Base-by-base conservation (phyloP, 2,329 filamentous ascomycete species). In the Clonostachys rhizophaga region DNA sequence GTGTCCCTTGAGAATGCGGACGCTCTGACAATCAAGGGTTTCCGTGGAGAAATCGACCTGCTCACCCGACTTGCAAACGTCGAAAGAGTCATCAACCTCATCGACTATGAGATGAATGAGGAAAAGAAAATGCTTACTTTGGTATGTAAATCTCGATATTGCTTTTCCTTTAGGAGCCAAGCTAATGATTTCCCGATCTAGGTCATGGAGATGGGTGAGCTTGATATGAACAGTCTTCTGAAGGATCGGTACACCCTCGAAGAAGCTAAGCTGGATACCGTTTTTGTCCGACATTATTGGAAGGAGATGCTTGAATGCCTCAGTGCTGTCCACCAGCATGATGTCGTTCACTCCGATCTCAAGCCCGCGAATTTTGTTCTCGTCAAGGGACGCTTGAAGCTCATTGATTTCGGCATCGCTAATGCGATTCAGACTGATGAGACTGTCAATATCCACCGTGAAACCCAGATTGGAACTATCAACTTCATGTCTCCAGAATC, bases 401-500 rank as follows among this genome's bases (percentile, higher is more conserved):
- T 99, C 48, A 99, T 99, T 60, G 94, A 99, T 68, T 99, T 99
- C 64, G 94, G 94, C 57, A 99, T 99, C 60, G 94, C 94, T 49
- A 96, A 96, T 60, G 91, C 94, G 44, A 99, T 99, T 58, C 88
- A 95, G 68, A 89, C 85, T 2, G 94, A 97, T 62, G 84, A 96
- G 67, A 99, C 94, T 0, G 87, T 96, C 66, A 99, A 99, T 56
- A 91, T 99, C 11, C 94, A 99, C 67, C 88, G 94, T 49, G 94
- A 99, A 63, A 89, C 86, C 11, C 91, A 97, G 68, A 85, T 97
- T 52, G 94, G 95, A 48, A 99, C 94, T 1, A 91, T 94, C 5
- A 99, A 95, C 66, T 99, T 96, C 73, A 99, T 99, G 94, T 95
- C 90, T 2, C 94, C 94, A 0, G 94, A 99, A 68, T 91, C 88